Base-by-base conservation (phyloP, 805 yeast species). In the Nakazawaea anatomiae region DNA sequence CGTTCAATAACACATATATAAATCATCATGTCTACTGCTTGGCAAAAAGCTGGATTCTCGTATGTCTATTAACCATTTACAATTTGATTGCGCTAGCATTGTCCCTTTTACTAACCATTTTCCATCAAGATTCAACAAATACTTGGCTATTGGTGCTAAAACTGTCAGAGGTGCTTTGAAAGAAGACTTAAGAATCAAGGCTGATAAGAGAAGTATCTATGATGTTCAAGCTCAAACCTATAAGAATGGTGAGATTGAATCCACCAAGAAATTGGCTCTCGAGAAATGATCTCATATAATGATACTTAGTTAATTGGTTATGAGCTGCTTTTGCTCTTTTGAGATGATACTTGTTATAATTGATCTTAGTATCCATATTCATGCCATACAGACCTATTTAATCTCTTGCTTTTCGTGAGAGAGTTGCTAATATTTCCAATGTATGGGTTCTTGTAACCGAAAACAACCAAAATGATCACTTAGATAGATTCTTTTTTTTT, bases 131-230 rank as follows among this genome's bases (percentile, higher is more conserved):
- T 82, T 86, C 76, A 89, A 88, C 86, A 87, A 85, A 70, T 92
- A 92, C 73, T 78, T 91, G 70, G 81, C 96, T 59, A 79, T 92
- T 66, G 88, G 97, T 65, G 96, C 97, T 65, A 83, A 83, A 69
- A 80, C 96, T 56, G 81, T 89, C 61, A 89, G 97, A 76, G 76
- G 78, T 62, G 85, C 97, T 48, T 81, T 92, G 68, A 92, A 92
- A 77, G 83, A 90, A 57, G 96, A 91, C 64, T 70, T 81, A 66
- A 87, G 86, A 69, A 86, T 80, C 57, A 79, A 75, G 55, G 86
- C 85, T 58, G 80, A 82, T 63, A 80, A 77, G 69, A 87, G 95
- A 77, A 84, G 84, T 60, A 58, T 70, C 63, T 71, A 87, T 57
- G 98, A 92, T 65, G 87, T 83, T 60, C 81, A 80, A 68, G 85